These are phyloP conservation scores for Leishmania aethiopica DNA, from an alignment of 208 protist genomes.

Conservation along the genomic window DNA sequence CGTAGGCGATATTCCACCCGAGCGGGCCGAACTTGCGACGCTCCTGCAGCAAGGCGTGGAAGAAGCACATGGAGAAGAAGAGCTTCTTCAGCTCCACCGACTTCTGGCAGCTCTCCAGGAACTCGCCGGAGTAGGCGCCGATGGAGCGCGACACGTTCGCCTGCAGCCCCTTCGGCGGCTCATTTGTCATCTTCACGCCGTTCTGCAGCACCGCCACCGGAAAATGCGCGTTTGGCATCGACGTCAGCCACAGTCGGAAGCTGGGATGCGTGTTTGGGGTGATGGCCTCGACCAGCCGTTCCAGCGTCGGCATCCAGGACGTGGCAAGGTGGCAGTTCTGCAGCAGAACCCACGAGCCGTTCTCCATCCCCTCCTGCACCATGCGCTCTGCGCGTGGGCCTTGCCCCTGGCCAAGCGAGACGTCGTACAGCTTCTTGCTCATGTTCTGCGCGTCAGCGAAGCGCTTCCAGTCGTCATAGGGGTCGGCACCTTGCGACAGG, in stretches of 20 bases:
- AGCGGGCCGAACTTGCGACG: conserved; percentile 98
- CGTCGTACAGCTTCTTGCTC: conserved; percentile 94
- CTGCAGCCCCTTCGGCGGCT: conserved; percentile 98
- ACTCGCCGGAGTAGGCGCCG: conserved; percentile 81
- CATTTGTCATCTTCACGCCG: conserved; percentile 99
- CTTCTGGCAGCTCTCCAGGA: conserved; percentile 89
- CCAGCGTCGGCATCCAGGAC: conserved; percentile 98
- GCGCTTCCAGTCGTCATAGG: conserved; percentile 95
- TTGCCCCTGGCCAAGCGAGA: conserved; percentile 98
- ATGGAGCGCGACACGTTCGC: conserved; percentile 95
- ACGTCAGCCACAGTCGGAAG: conserved; percentile 99
- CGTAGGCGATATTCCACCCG: conserved; percentile 99
- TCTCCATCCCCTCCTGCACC: conserved; percentile 93
- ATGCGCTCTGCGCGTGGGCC: conserved; percentile 96
- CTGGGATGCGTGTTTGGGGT: conserved; percentile 87
- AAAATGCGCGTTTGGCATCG: conserved; percentile 97
- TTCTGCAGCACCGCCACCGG: conserved; percentile 98
- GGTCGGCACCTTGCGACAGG: conserved; percentile 98
- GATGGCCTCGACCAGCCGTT: conserved; percentile 95
- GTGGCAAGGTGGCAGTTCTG: conserved; percentile 99
- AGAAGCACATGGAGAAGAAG: conserved; percentile 97
- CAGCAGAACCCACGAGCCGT: conserved; percentile 96
- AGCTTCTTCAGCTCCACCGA: conserved; percentile 94
- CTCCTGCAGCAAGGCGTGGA: conserved; percentile 98
- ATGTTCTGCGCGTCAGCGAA: conserved; percentile 97